A percentile compares a stretch with the other conserved stretches of the same genome.
Evolutionary conservation across 345 rosid genomes (phyloP).

Genomic region (Eucalyptus erythrocorys): DNA sequence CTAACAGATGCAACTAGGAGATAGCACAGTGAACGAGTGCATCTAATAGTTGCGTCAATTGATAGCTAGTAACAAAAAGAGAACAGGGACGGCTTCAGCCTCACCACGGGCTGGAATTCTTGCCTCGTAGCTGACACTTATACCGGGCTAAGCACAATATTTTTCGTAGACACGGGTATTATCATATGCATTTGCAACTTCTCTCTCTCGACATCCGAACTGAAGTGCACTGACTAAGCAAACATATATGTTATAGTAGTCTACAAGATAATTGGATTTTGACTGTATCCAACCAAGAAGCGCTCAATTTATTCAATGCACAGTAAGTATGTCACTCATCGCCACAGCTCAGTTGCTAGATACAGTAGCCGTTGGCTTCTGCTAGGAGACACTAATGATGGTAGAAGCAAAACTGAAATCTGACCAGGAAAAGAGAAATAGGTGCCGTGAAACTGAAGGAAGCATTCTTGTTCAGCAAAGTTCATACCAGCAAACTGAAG

Average conservation of each 20-base stretch:
- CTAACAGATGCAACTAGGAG: not conserved
- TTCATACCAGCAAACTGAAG: not conserved
- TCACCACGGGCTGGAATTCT: not conserved
- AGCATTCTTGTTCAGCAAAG: not conserved
- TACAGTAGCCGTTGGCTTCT: not conserved
- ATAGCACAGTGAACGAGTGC: not conserved
- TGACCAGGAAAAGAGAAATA: not conserved
- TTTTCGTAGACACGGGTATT: not conserved
- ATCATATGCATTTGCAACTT: not conserved
- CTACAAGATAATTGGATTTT: not conserved
- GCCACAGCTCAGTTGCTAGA: not conserved
- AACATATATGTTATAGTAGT: not conserved
- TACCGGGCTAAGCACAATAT: not conserved
- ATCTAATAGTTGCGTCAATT: not conserved
- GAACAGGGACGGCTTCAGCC: not conserved
- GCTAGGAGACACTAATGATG: not conserved
- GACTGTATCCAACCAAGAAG: not conserved
- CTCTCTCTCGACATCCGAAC: not conserved
- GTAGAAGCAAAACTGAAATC: not conserved
- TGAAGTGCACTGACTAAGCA: not conserved
- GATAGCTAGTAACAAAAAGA: not conserved
- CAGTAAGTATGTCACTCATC: not conserved
- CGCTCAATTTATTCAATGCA: not conserved
- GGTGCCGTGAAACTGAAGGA: not conserved
- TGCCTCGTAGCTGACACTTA: not conserved